A percentile compares a stretch with the other conserved stretches of the same genome.
phyloP scores from a whole-genome alignment of 345 rosid genomes.

The Lepidium sativum region DNA sequence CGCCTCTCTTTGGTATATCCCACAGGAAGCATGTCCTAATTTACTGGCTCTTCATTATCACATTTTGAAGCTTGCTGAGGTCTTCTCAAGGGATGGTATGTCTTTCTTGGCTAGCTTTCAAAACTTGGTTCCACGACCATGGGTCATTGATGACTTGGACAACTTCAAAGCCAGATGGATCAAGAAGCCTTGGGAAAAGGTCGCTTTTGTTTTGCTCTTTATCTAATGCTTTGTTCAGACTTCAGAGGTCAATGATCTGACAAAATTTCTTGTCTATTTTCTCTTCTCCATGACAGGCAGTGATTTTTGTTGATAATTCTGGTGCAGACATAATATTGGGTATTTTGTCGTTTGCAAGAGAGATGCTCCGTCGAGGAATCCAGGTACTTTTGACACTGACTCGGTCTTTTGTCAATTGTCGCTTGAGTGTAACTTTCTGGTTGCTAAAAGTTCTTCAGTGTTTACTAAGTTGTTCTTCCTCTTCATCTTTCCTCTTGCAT shows the following conservation, averaged over 20 bases:
- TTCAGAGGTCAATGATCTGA: background rate
- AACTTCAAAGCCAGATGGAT: conserved; percentile 64
- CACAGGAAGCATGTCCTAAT: background rate
- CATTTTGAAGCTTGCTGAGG: conserved; percentile 87
- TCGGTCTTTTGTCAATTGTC: conserved; percentile 2
- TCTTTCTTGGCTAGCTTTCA: conserved; percentile 85
- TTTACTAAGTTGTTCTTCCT: background rate
- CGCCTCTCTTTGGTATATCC: conserved; percentile 1
- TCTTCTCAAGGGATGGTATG: conserved; percentile 88
- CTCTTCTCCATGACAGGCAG: conserved; percentile 44
- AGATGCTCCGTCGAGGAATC: conserved; percentile 72
- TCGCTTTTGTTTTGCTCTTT: conserved; percentile 10
- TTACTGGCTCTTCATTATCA: conserved; percentile 8
- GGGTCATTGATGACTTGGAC: conserved; percentile 95
- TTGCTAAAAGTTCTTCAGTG: background rate
- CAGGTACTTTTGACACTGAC: conserved; percentile 25
- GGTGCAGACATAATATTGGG: conserved; percentile 98
- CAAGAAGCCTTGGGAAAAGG: conserved; percentile 94
- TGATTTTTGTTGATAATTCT: conserved; percentile 95
- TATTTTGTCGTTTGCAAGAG: conserved; percentile 87
- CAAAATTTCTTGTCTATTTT: background rate
- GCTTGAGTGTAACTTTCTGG: conserved; percentile 13
- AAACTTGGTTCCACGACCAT: conserved; percentile 84
- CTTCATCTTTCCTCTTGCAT: conserved; percentile 29
- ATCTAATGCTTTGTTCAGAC: background rate